Conservation (phyloP, 2,329 filamentous ascomycete species). For the Tetracladium maxilliforme region DNA sequence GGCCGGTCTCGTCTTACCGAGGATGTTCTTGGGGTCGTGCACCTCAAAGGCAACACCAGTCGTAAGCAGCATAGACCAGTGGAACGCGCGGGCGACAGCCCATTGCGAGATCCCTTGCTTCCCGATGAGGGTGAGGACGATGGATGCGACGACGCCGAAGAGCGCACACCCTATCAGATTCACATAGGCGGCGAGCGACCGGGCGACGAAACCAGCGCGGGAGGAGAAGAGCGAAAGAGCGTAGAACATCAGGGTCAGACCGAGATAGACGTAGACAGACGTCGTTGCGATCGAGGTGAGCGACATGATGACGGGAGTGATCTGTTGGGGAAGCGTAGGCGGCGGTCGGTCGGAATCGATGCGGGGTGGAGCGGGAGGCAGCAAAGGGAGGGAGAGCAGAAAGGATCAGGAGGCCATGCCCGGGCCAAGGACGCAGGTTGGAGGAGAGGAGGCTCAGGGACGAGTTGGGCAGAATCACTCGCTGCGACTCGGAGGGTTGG, state of each 20-base stretch:
- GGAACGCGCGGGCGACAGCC: conserved; percentile 67
- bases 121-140: conserved; percentile 55
- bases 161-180: conserved; percentile 43
- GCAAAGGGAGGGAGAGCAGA: too few species aligned
- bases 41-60: conserved; percentile 71
- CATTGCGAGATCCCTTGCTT: conserved; percentile 72
- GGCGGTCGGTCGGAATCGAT: too few species aligned
- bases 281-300: too few species aligned
- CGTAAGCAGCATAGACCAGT: conserved; percentile 57
- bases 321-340: too few species aligned
- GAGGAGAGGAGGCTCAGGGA: too few species aligned
- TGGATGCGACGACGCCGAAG: conserved; percentile 65
- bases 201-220: conserved; percentile 52
- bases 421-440: too few species aligned
- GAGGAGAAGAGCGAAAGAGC: conserved; percentile 42
- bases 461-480: too few species aligned
- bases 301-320: too few species aligned
- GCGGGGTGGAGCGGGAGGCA: too few species aligned
- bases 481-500: too few species aligned
- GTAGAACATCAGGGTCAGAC: conserved; percentile 41
- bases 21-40: conserved; percentile 48
- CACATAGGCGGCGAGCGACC: conserved; percentile 51
- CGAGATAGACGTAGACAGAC: conserved; percentile 36
- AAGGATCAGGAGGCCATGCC: too few species aligned
- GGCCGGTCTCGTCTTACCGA: conserved; percentile 57